Percentiles rank a stretch among this genome's conserved stretches.
Evolutionary conservation across 495 filamentous ascomycete species (phyloP).

Genomic region (Tuber indicum): DNA sequence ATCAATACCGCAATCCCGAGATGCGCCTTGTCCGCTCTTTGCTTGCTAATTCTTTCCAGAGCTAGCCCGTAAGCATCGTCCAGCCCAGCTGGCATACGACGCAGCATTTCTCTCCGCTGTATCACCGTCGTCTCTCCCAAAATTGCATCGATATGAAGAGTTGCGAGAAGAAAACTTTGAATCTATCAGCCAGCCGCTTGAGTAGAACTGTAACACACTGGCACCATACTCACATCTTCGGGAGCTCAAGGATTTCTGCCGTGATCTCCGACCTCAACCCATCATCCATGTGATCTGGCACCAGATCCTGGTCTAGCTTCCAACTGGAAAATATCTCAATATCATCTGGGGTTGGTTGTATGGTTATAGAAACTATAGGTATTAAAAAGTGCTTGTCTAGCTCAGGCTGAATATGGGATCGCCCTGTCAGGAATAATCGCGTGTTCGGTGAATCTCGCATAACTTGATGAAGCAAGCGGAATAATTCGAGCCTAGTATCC

Average conservation of each 20-base stretch:
- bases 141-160: neutral
- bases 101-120: neutral
- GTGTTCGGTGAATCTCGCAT: neutral
- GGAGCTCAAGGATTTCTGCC: neutral
- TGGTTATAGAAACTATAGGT: neutral
- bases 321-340: neutral
- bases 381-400: neutral
- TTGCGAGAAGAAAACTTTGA: neutral
- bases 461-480: neutral
- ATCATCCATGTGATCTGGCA: neutral
- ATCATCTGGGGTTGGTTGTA: neutral
- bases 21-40: neutral
- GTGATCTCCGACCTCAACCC: neutral
- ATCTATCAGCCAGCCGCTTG: neutral
- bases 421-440: neutral
- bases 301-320: neutral
- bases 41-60: neutral
- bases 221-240: neutral
- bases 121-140: neutral
- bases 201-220: neutral
- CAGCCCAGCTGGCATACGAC: neutral
- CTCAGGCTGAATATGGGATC: neutral
- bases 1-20: neutral
- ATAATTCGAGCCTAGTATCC: neutral
- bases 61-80: neutral